Evolutionary conservation across 2,329 filamentous ascomycete species (phyloP).

Genomic region (Mollisiaceae sp.): DNA sequence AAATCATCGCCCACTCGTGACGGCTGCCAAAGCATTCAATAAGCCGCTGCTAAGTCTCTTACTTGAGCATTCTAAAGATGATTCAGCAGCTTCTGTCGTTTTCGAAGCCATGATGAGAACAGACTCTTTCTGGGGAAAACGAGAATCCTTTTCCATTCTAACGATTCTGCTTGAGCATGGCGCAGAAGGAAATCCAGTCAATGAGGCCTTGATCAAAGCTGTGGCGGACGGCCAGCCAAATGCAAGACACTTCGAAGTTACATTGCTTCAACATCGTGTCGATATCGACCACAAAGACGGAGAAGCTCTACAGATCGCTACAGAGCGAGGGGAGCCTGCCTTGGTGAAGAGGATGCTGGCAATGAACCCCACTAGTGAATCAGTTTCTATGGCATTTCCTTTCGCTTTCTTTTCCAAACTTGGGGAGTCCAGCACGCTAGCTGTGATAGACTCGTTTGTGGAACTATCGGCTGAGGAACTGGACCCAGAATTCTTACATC

Average conservation of each 20-base stretch:
- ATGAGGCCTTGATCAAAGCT: constrained; percentile 31
- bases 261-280: constrained; percentile 40
- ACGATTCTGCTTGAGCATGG: constrained; percentile 29
- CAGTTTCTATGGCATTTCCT: constrained; percentile 59
- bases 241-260: constrained; percentile 53
- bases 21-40: constrained; percentile 21
- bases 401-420: constrained; percentile 55
- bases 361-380: constrained; percentile 54
- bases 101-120: constrained; percentile 23
- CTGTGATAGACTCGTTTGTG: constrained; percentile 57
- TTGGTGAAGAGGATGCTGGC: constrained; percentile 57
- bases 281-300: constrained; percentile 30
- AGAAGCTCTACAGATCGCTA: constrained; percentile 39
- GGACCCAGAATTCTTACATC: constrained; percentile 56
- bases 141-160: constrained; percentile 40
- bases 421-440: constrained; percentile 55
- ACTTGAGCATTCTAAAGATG: constrained; percentile 24
- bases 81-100: constrained; percentile 22
- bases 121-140: constrained; percentile 25
- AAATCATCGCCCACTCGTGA: constrained; percentile 22
- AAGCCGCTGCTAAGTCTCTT: constrained; percentile 19
- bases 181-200: constrained; percentile 27
- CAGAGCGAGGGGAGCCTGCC: constrained; percentile 54
- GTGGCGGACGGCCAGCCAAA: constrained; percentile 22
- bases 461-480: constrained; percentile 54